A percentile compares a stretch with the other conserved stretches of the same genome.
These are phyloP conservation scores for Asterophora parasitica DNA, from an alignment of 768 basidiomycete species.

Conservation along the genomic window DNA sequence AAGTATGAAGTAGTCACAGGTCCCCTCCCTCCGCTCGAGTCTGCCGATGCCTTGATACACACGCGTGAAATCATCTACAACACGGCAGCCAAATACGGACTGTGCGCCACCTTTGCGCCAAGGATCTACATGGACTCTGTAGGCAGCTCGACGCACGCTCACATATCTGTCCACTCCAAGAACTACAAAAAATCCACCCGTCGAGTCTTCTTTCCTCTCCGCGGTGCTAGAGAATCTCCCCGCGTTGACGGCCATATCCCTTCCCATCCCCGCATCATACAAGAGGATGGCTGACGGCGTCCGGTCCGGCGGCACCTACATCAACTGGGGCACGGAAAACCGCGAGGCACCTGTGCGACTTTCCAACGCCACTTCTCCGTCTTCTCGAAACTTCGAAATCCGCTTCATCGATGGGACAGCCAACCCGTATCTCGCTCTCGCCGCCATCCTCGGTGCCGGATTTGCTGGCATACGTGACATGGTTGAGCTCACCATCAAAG, in stretches of 20 bases:
- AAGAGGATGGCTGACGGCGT: constrained; percentile 58
- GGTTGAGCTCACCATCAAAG: constrained; percentile 31
- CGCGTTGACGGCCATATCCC: constrained; percentile 50
- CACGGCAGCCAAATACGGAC: constrained; percentile 56
- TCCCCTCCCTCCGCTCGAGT: constrained; percentile 58
- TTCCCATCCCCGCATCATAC: constrained; percentile 61
- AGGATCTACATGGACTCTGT: constrained; percentile 29
- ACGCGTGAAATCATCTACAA: constrained; percentile 67
- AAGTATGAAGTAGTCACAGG: constrained; percentile 69
- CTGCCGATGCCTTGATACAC: constrained; percentile 62
- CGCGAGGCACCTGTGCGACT: constrained; percentile 63
- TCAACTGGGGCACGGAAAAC: constrained; percentile 66
- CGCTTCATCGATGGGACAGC: constrained; percentile 60
- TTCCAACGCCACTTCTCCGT: constrained; percentile 41
- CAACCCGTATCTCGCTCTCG: constrained; percentile 56
- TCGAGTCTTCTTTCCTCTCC: constrained; percentile 59
- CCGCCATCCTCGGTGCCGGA: constrained; percentile 53
- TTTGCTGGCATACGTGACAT: constrained; percentile 41
- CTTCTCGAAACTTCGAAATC: constrained; percentile 59
- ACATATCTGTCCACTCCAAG: constrained; percentile 57
- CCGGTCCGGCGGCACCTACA: constrained; percentile 70
- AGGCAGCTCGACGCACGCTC: constrained; percentile 56
- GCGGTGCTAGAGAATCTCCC: constrained; percentile 56
- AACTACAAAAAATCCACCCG: constrained; percentile 12
- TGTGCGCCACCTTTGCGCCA: constrained; percentile 65